Evolutionary conservation across 2,329 filamentous ascomycete species (phyloP).

Genomic region (Diaporthe batatas): DNA sequence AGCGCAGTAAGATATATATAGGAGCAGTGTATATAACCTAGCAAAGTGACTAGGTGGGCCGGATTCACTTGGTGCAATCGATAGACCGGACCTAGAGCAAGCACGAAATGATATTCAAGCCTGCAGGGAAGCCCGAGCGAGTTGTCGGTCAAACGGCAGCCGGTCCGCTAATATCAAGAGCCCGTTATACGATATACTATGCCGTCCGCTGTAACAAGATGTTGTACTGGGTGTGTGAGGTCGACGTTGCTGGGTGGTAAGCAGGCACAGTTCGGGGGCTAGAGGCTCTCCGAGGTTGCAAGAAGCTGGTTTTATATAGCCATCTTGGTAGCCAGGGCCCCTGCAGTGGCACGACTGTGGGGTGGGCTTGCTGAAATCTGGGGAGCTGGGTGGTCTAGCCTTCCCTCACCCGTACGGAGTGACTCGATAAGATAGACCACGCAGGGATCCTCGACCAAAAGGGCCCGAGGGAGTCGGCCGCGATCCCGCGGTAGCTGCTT

Average conservation of each 20-base stretch:
- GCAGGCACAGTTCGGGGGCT: constrained; percentile 5
- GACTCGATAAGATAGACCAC: constrained; percentile 3
- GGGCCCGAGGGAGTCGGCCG: constrained; percentile 21
- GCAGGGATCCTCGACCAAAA: constrained; percentile 1
- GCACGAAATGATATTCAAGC: not conserved
- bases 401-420: not conserved
- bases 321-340: constrained; percentile 8
- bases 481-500: not conserved
- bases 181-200: not conserved
- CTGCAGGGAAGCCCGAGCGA: constrained; percentile 1
- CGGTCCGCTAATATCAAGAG: not conserved
- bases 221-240: not conserved
- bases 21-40: not conserved
- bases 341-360: constrained; percentile 15
- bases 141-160: not conserved
- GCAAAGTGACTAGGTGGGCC: not conserved
- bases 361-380: constrained; percentile 25
- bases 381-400: constrained; percentile 23
- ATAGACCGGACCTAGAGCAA: not conserved
- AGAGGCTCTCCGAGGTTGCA: not conserved
- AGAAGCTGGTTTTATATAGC: constrained; percentile 26
- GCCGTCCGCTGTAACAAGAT: constrained; percentile 13
- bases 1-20: not conserved
- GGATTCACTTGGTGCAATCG: not conserved
- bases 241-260: constrained; percentile 4